phyloP scores from a whole-genome alignment of 192 early-diverging fungal genomes.

The Coemansia sp. region DNA sequence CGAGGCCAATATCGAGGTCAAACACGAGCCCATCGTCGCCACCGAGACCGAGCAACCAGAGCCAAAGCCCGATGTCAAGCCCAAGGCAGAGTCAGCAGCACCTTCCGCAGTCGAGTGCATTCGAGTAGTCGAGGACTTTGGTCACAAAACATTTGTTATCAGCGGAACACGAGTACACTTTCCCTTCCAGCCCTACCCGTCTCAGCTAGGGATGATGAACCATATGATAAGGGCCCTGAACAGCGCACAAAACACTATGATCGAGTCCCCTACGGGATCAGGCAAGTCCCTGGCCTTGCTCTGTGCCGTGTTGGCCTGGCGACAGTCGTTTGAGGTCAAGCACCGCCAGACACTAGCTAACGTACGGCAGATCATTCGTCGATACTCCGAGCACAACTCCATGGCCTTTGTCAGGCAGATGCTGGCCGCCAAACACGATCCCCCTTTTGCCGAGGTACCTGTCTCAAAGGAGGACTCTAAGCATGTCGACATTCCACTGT shows the following conservation, averaged over 20 bases:
- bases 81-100: not conserved
- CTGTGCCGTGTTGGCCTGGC: conserved; percentile 74
- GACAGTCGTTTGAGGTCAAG: conserved; percentile 43
- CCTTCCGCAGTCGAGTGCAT: not conserved
- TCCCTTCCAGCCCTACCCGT: conserved; percentile 69
- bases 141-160: conserved; percentile 35
- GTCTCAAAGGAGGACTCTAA: not conserved
- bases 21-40: not conserved
- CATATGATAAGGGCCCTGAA: conserved; percentile 64
- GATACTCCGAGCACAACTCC: conserved; percentile 49
- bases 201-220: conserved; percentile 70
- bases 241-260: conserved; percentile 62
- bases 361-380: conserved; percentile 41
- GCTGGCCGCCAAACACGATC: conserved; percentile 28
- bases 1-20: not conserved
- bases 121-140: conserved; percentile 9
- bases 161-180: conserved; percentile 64
- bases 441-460: not conserved
- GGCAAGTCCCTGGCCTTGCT: conserved; percentile 80
- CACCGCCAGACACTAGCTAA: conserved; percentile 42
- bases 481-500: not conserved
- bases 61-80: not conserved
- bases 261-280: conserved; percentile 79
- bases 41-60: not conserved
- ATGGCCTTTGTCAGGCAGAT: conserved; percentile 29